Base-by-base conservation (phyloP, 1,139 yeast genomes). In the Diutina ranongensis region DNA sequence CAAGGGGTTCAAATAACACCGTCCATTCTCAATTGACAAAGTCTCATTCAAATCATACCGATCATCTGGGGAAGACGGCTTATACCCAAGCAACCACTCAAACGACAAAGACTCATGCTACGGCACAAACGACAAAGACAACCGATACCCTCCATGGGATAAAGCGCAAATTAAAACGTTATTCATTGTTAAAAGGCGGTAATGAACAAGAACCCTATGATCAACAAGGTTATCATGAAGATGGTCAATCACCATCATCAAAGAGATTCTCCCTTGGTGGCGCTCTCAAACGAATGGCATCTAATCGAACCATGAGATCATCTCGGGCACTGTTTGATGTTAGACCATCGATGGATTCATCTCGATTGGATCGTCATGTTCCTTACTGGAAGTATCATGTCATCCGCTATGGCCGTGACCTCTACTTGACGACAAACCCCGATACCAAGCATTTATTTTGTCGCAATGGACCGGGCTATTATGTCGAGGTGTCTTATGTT, bases 351-450 rank as follows among this genome's bases (percentile, higher is more conserved):
- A 21, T 13, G 28, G 38, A 35, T 2, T 15, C 33, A 9, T 12
- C 16, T 18, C 32, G 21, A 3, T 8, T n/a, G 20, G 42, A 38
- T 15, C 19, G 32, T 27, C 32, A 38, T 27, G 20, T 25, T 7
- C 42, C 42, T 3, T 78, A 74, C 52, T 78, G 83, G 83, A 79
- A 79, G 54, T 79, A 77, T 54, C 85, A 79, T 53, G 62, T 78
- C 10, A 57, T 75, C 27, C 68, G 64, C 46, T 62, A 75, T 46
- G 77, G 78, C 4, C 67, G 66, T 35, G 69, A 68, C 49, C 62
- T 76, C 47, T 78, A 78, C 52, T 55, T 78, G 27, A 71, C 83
- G 1, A 78, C 84, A 1, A 79, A 77, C 52, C 84, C 84, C 0
- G 76, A 74, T 21, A 59, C 66, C 32, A 69, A 72, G 49, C 83